Conservation (phyloP, 2,329 filamentous ascomycete species). For the Hypoxylon sp. region DNA sequence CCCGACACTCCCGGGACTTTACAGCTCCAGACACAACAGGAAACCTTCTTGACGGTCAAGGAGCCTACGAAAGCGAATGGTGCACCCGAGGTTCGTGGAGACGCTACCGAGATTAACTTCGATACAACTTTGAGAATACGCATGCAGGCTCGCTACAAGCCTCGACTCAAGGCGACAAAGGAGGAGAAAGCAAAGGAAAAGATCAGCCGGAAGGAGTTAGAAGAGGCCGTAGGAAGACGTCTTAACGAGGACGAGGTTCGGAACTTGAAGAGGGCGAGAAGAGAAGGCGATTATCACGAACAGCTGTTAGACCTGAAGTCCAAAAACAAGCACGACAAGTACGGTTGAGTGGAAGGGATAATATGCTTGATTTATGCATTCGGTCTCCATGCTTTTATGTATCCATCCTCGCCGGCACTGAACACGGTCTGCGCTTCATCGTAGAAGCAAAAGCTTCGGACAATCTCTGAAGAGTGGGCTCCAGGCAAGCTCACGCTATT, state of each 20-base stretch:
- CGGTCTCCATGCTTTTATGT: conserved; percentile 65
- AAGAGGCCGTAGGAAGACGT: conserved; percentile 78
- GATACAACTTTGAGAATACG: conserved; percentile 80
- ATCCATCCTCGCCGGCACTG: conserved; percentile 67
- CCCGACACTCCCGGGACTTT: conserved; percentile 75
- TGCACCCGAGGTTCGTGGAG: conserved; percentile 75
- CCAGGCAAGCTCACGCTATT: conserved; percentile 67
- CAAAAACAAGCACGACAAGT: conserved; percentile 94
- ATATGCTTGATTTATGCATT: conserved; percentile 34
- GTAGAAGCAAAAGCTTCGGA: conserved; percentile 70
- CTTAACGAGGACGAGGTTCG: conserved; percentile 88
- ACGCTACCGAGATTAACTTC: conserved; percentile 72
- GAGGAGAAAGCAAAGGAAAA: conserved; percentile 86
- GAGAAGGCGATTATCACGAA: conserved; percentile 91
- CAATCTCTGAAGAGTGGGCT: conserved; percentile 70
- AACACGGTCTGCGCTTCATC: conserved; percentile 67
- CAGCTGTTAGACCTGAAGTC: conserved; percentile 84
- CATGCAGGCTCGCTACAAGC: conserved; percentile 97
- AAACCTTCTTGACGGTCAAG: conserved; percentile 73
- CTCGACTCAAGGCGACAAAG: conserved; percentile 78
- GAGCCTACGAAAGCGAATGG: conserved; percentile 60
- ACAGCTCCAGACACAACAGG: conserved; percentile 75
- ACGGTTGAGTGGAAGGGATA: conserved; percentile 51
- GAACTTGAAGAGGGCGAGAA: conserved; percentile 80
- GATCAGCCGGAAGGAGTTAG: conserved; percentile 85